Evolutionary conservation across 2,329 filamentous ascomycete genomes (phyloP), one percentile per base, ranked within the genome.

Genomic region (Fusarium clavum): DNA sequence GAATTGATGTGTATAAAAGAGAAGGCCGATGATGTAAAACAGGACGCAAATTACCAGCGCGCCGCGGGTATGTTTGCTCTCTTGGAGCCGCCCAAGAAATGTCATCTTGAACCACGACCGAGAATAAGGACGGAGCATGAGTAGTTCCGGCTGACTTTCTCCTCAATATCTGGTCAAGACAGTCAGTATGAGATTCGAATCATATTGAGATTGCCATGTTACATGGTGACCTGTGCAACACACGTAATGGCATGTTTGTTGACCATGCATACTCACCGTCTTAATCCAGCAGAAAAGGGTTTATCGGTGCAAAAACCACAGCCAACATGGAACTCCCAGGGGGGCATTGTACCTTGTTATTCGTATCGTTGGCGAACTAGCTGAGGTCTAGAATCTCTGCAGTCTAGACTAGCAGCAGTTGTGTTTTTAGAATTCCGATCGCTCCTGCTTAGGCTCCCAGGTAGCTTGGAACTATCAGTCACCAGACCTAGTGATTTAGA

Each of bases 21-120:
- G 18, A 30, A 65, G n/a, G 1, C 29, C 47, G 4, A 65, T 8
- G 2, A 57, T 22, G 16, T 65, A 65, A 14, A 65, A n/a, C 1
- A 43, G 30, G 18, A 52, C 20, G 24, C 61, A 60, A 7, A 24
- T n/a, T 1, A n/a, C n/a, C 8, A 65, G 14, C 2, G 14, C 27
- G 11, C 44, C 12, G 9, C 62, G 54, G 13, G 29, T 48, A 16
- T 59, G 29, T 34, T 48, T 53, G 27, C 32, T 47, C 12, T 65
- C 54, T 27, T 53, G 61, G 20, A 60, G 29, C 9, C 62, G 47
- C 18, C 41, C 24, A n/a, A 65, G 27, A 1, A 38, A 20, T 6
- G 40, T 16, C 62, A 65, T 65, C 3, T 30, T 65, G 41, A 29
- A 11, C 7, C 7, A 4, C 10, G 24, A 24, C 14, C 40, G 14